Evolutionary conservation across 352 stramenopile species (phyloP).

Genomic region (Phytophthora multivora): DNA sequence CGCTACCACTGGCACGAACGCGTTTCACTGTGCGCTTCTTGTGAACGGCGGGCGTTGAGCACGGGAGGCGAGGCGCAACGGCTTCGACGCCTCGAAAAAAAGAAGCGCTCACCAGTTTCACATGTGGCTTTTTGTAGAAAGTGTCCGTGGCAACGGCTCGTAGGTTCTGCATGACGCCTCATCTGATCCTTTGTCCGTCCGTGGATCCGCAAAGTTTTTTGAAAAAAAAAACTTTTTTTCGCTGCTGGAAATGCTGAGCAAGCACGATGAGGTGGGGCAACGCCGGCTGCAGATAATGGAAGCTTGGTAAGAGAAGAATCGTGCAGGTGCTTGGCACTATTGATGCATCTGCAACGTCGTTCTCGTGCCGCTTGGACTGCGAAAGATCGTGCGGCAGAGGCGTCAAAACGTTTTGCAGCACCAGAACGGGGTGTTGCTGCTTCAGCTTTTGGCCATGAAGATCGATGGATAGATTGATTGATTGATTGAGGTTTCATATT

Average conservation of each 20-base stretch:
- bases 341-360: background rate
- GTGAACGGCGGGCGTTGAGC: constrained; percentile 25
- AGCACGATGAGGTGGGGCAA: background rate
- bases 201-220: no score
- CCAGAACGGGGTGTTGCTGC: background rate
- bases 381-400: constrained; percentile 9
- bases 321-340: background rate
- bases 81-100: constrained; percentile 5
- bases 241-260: constrained; percentile 2
- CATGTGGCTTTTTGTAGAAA: constrained; percentile 23
- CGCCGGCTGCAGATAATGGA: background rate
- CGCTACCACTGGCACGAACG: background rate
- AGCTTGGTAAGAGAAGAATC: background rate
- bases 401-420: constrained; percentile 6
- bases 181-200: constrained; percentile 5
- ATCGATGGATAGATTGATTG: background rate
- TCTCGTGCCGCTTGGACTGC: background rate
- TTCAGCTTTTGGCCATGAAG: constrained; percentile 3
- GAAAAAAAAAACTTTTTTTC: no score
- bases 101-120: constrained; percentile 23
- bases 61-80: background rate
- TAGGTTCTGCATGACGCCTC: background rate
- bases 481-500: constrained; percentile 29
- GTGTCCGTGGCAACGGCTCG: background rate
- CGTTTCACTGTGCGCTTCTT: constrained; percentile 27